phyloP scores from a whole-genome alignment of 2,329 filamentous ascomycete genomes.

The Camillea tinctor region DNA sequence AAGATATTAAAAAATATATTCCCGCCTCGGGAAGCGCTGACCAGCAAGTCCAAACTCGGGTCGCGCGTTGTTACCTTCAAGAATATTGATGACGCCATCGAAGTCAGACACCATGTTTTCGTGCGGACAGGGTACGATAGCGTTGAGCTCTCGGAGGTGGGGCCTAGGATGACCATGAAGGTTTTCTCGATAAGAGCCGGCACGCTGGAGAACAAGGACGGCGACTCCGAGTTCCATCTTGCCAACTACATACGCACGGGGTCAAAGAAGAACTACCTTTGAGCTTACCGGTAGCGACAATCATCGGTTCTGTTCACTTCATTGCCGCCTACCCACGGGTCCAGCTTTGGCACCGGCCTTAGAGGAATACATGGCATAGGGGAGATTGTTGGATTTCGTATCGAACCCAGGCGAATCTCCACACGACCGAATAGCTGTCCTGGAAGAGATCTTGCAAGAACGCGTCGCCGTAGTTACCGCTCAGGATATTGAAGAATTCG shows the following conservation, averaged over 20 bases:
- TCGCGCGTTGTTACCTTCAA: constrained; percentile 90
- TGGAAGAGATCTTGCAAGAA: constrained; percentile 8
- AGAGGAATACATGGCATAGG: constrained; percentile 23
- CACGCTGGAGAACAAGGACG: constrained; percentile 90
- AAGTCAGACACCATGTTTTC: constrained; percentile 91
- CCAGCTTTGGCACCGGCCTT: neutral
- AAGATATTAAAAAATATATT: constrained; percentile 94
- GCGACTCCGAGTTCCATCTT: constrained; percentile 94
- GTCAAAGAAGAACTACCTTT: constrained; percentile 94
- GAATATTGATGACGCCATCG: constrained; percentile 90
- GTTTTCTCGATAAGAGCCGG: constrained; percentile 90
- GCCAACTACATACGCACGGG: constrained; percentile 93
- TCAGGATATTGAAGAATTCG: constrained; percentile 17
- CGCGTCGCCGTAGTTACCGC: constrained; percentile 10
- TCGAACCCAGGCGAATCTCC: constrained; percentile 22
- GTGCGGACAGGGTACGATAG: constrained; percentile 88
- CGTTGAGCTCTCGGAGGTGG: constrained; percentile 85
- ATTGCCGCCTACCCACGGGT: neutral
- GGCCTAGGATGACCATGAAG: constrained; percentile 95
- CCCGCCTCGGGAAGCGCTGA: constrained; percentile 78
- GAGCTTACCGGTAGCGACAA: constrained; percentile 28
- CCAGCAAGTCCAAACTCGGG: constrained; percentile 71
- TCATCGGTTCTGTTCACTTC: neutral
- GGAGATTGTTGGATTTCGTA: constrained; percentile 20
- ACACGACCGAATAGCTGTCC: constrained; percentile 20